Evolutionary conservation across 441 rosid genomes (phyloP).

Genomic region (Viola pubescens): DNA sequence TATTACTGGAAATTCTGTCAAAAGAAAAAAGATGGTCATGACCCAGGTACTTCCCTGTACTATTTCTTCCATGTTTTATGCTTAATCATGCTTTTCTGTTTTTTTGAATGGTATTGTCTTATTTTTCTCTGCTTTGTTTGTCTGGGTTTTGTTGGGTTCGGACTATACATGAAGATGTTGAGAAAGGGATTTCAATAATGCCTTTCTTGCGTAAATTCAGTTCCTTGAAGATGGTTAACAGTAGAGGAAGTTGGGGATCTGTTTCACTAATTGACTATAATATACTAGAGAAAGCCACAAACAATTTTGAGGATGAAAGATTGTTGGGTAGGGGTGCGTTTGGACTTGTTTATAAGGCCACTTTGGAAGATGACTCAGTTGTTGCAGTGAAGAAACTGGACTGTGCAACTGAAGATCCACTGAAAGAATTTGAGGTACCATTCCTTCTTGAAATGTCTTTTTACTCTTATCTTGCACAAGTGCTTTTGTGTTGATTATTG

Average conservation of each 20-base stretch:
- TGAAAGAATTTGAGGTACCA: constrained; percentile 64
- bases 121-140: constrained; percentile 12
- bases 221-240: constrained; percentile 36
- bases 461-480: not conserved
- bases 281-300: constrained; percentile 53
- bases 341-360: constrained; percentile 69
- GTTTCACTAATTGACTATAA: constrained; percentile 54
- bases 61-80: not conserved
- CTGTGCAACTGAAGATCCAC: constrained; percentile 53
- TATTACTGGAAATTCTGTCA: constrained; percentile 26
- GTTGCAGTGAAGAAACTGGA: constrained; percentile 83
- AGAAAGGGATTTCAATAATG: constrained; percentile 38
- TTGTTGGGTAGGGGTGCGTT: constrained; percentile 83
- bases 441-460: not conserved
- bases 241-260: constrained; percentile 47
- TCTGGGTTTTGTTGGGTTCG: constrained; percentile 17
- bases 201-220: constrained; percentile 47
- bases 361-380: constrained; percentile 42
- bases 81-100: not conserved
- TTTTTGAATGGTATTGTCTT: not conserved
- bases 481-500: constrained; percentile 13
- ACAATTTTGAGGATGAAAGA: constrained; percentile 56
- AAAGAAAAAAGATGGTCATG: constrained; percentile 34
- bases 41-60: constrained; percentile 42
- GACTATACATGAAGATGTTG: constrained; percentile 31